These are phyloP conservation scores for Acrodontium crateriforme DNA, from an alignment of 2,329 filamentous ascomycete species.

Conservation along the genomic window DNA sequence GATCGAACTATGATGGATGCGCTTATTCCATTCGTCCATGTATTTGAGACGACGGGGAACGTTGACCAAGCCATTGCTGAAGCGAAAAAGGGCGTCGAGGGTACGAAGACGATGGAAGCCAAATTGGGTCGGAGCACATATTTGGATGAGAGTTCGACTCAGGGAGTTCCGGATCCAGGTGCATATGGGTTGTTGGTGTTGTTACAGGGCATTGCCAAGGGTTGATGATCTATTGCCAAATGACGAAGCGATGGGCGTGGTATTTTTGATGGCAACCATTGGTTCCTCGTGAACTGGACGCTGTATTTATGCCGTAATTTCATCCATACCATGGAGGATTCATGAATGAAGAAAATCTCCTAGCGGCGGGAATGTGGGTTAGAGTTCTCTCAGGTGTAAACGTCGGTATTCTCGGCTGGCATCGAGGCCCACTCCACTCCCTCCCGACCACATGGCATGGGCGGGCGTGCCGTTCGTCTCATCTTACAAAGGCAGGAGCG, in stretches of 20 bases:
- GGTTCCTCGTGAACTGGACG: too few species aligned
- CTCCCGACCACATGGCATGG: too few species aligned
- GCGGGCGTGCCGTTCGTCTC: too few species aligned
- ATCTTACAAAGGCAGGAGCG: too few species aligned
- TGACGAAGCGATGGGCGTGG: too few species aligned
- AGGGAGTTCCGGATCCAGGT: slow-evolving; percentile 23
- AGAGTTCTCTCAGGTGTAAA: too few species aligned
- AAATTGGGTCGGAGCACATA: slow-evolving; percentile 23
- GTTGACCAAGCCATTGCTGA: slow-evolving; percentile 11
- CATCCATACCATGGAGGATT: slow-evolving; percentile 1
- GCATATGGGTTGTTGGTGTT: slow-evolving; percentile 24
- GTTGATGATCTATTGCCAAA: not conserved
- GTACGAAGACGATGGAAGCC: slow-evolving; percentile 23
- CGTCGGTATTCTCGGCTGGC: too few species aligned
- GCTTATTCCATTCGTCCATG: slow-evolving; percentile 22
- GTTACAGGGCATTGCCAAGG: slow-evolving; percentile 19
- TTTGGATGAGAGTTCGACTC: slow-evolving; percentile 23
- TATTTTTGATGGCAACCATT: too few species aligned
- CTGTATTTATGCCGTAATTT: not conserved
- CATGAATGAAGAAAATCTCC: slow-evolving; percentile 6
- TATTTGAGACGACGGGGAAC: slow-evolving; percentile 11
- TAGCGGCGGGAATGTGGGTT: too few species aligned
- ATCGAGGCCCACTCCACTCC: too few species aligned
- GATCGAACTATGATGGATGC: slow-evolving; percentile 26
- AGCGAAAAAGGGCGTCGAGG: slow-evolving; percentile 19